Evolutionary conservation across 2,329 filamentous ascomycete genomes (phyloP).

Genomic region (Talaromyces sp.): DNA sequence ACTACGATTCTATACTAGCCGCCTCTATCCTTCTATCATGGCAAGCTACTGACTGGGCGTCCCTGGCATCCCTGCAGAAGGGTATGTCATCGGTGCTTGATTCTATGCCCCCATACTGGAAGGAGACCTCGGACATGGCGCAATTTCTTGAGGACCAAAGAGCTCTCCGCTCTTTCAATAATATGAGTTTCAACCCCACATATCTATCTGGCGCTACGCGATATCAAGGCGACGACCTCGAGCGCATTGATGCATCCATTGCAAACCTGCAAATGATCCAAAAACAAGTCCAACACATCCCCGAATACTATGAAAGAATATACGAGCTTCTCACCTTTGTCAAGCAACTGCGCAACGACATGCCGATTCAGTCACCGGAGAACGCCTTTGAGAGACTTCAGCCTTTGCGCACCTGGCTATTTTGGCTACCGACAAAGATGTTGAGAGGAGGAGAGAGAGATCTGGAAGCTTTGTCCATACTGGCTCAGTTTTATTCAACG

Average conservation of each 20-base stretch:
- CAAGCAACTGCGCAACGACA: slow-evolving; percentile 65
- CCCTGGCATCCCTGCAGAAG: slow-evolving; percentile 76
- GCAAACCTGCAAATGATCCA: slow-evolving; percentile 56
- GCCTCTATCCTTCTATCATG: slow-evolving; percentile 89
- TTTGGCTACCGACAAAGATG: slow-evolving; percentile 86
- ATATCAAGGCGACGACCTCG: slow-evolving; percentile 60
- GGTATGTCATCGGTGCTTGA: slow-evolving; percentile 88
- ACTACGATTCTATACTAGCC: slow-evolving; percentile 85
- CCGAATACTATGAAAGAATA: slow-evolving; percentile 64
- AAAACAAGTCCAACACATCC: slow-evolving; percentile 61
- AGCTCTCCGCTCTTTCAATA: slow-evolving; percentile 29
- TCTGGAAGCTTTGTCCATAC: slow-evolving; percentile 71
- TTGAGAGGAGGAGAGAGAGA: slow-evolving; percentile 72
- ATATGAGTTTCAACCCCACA: slow-evolving; percentile 28
- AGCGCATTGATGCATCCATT: slow-evolving; percentile 62
- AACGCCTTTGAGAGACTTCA: slow-evolving; percentile 89
- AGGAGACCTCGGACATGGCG: slow-evolving; percentile 69
- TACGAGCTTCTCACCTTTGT: slow-evolving; percentile 68
- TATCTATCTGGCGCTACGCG: slow-evolving; percentile 20
- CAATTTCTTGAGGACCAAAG: slow-evolving; percentile 38
- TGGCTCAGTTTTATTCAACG: slow-evolving; percentile 87
- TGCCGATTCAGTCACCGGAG: slow-evolving; percentile 64
- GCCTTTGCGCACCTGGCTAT: slow-evolving; percentile 83
- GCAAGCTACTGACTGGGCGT: slow-evolving; percentile 87
- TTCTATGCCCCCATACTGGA: slow-evolving; percentile 81